A percentile compares a stretch with the other conserved stretches of the same genome.
Conservation (phyloP, 805 yeast genomes). For the Ascoidea rubescens region DNA sequence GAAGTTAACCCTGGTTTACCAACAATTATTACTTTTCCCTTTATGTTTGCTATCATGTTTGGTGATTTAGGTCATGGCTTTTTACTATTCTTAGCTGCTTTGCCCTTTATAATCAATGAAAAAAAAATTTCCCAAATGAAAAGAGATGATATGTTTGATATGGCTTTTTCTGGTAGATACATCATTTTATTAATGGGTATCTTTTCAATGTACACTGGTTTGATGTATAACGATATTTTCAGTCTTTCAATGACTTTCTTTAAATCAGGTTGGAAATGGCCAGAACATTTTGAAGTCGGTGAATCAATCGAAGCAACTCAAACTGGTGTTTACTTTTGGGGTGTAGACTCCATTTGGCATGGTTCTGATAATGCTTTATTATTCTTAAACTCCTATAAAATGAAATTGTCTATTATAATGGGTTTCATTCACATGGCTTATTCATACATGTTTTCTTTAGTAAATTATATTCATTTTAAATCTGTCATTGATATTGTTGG, state of each 20-base stretch:
- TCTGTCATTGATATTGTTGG: conserved; percentile 55
- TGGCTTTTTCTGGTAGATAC: conserved; percentile 64
- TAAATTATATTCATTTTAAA: conserved; percentile 42
- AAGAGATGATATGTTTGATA: conserved; percentile 63
- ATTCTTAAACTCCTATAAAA: conserved; percentile 61
- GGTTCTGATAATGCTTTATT: conserved; percentile 62
- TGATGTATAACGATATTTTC: conserved; percentile 58
- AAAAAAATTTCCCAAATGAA: conserved; percentile 35
- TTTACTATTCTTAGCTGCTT: conserved; percentile 41
- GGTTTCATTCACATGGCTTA: conserved; percentile 68
- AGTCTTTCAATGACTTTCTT: conserved; percentile 59
- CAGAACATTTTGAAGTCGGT: conserved; percentile 33
- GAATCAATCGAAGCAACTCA: conserved; percentile 32
- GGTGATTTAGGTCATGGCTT: conserved; percentile 77
- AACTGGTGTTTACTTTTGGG: conserved; percentile 42
- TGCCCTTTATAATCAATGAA: conserved; percentile 41
- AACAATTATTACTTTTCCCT: conserved; percentile 63
- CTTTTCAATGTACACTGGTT: conserved; percentile 64
- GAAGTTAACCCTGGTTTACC: conserved; percentile 70
- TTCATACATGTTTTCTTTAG: conserved; percentile 54
- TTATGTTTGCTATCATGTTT: conserved; percentile 75
- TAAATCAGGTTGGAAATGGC: conserved; percentile 61
- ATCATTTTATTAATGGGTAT: conserved; percentile 56
- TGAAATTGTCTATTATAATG: conserved; percentile 65
- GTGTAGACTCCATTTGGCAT: conserved; percentile 67